These are phyloP conservation scores for Cinnamomum chago DNA, from an alignment of 164 flowering plant species.

Conservation along the genomic window DNA sequence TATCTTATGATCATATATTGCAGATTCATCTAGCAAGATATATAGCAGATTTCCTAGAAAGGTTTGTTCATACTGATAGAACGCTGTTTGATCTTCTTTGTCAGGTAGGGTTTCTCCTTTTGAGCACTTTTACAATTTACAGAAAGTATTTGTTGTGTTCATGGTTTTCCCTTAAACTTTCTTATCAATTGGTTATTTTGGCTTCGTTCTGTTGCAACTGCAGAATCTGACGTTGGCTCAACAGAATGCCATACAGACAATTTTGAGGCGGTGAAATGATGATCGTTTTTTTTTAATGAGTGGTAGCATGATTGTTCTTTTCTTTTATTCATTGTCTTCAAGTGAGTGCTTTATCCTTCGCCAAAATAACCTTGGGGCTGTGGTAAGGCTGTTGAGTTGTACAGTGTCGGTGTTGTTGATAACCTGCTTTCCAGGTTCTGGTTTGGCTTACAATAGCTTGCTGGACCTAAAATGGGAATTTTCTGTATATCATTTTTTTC, in stretches of 20 bases:
- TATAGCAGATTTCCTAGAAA: conserved; percentile 53
- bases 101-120: conserved; percentile 43
- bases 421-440: not conserved
- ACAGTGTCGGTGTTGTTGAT: not conserved
- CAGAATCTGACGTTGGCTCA: conserved; percentile 46
- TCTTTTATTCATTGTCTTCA: not conserved
- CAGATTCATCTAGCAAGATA: conserved; percentile 73
- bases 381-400: conserved; percentile 1
- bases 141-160: not conserved
- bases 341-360: not conserved
- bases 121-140: too few relatives aligned
- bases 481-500: not conserved
- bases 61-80: conserved; percentile 45
- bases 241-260: conserved; percentile 31
- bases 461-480: not conserved
- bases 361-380: not conserved
- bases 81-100: conserved; percentile 56
- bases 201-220: conserved; percentile 11
- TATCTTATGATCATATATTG: not conserved
- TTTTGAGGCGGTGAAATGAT: conserved; percentile 15
- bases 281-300: too few relatives aligned
- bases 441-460: not conserved
- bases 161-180: not conserved
- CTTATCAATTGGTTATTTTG: not conserved
- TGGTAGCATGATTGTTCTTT: not conserved